Base-by-base conservation (phyloP, 352 stramenopile species). In the Globisporangium ultimum region DNA sequence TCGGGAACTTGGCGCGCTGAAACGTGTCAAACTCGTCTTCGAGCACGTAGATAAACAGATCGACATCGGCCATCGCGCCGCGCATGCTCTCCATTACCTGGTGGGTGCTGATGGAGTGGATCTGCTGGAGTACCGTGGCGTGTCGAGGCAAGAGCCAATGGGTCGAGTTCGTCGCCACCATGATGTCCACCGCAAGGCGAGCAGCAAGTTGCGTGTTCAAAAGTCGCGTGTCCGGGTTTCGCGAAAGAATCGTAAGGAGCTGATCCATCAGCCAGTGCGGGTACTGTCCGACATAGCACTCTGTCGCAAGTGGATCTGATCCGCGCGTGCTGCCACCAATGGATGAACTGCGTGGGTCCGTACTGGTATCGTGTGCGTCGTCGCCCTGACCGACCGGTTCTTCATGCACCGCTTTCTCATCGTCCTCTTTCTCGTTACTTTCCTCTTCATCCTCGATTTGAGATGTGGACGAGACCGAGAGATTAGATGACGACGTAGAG, bases 1-100 rank as follows among this genome's bases (percentile, higher is more conserved):
- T 60, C 0, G 83, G 83, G 41, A 93, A 93, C 24, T 45, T 22
- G 7, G 68, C 64, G 34, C 62, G 64, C 50, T 84, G 57, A 55
- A 91, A 91, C 6, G 59, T 66, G 18, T 62, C 55, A 14, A 81
- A 80, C 50, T 91, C 84, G 32, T 87, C 85, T 66, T 93, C 84
- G 17, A 93, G 54, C 43, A 91, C 79, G 65, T 89, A 91, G 58
- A 93, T 74, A 42, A 93, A 93, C 17, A 91, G 54, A 55, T 92
- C 83, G 6, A 90, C 74, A 66, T 92, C 83, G 14, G 80, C 66
- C 83, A 92, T 90, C 0, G 73, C 68, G 20, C 83, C 83, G n/a
- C 78, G 77, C 78, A 92, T 92, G 62, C 80, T 92, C 53, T 88
- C 78, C 83, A 92, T 92, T 13, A 92, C 83, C 22, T 85, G 57